A percentile compares a stretch with the other conserved stretches of the same genome.
Conservation (phyloP, 352 stramenopile genomes). For the Thalassiosira livingstoniorum region DNA sequence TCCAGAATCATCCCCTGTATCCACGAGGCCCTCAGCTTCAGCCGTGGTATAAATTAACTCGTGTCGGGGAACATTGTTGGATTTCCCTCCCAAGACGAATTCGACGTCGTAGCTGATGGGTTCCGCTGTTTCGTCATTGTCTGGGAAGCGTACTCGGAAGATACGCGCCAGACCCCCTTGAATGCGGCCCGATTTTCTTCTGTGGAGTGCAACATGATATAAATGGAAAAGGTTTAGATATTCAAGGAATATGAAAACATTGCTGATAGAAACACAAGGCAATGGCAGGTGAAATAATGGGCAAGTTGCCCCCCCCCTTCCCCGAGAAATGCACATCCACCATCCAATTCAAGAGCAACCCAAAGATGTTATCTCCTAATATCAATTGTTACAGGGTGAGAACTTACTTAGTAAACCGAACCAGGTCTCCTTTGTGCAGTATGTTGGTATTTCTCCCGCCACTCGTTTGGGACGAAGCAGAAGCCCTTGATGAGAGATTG, state of each 20-base stretch:
- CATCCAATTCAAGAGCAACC: too few relatives aligned
- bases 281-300: too few relatives aligned
- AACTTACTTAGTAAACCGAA: not conserved
- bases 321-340: too few relatives aligned
- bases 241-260: too few relatives aligned
- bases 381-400: too few relatives aligned
- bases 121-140: not conserved
- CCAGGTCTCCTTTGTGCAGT: slow-evolving; percentile 14
- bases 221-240: too few relatives aligned
- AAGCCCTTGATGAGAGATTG: not conserved
- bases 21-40: slow-evolving; percentile 68
- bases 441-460: too few relatives aligned
- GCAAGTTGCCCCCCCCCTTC: too few relatives aligned
- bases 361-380: too few relatives aligned
- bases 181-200: slow-evolving; percentile 53
- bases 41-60: slow-evolving; percentile 80
- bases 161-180: slow-evolving; percentile 58
- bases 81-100: slow-evolving; percentile 76
- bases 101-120: slow-evolving; percentile 63
- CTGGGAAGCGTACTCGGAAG: slow-evolving; percentile 3
- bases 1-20: slow-evolving; percentile 41
- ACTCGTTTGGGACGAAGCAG: not conserved
- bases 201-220: too few relatives aligned
- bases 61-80: slow-evolving; percentile 54
- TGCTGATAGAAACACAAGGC: too few relatives aligned